These are phyloP conservation scores for Sporobolomyces pararoseus DNA, from an alignment of 768 basidiomycete genomes.

Conservation along the genomic window DNA sequence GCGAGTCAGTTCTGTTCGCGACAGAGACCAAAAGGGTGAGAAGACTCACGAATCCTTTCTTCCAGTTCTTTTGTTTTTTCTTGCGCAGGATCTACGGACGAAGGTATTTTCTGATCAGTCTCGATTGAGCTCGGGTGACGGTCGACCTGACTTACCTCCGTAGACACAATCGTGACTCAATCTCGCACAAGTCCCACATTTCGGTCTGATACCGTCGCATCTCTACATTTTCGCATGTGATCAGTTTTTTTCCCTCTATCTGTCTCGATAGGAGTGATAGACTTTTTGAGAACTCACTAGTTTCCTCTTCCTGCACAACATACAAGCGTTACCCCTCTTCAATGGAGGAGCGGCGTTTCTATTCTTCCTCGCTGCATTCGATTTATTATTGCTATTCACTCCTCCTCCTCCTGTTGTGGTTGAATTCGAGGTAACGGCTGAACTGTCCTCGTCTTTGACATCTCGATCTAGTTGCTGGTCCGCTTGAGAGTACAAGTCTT, in stretches of 20 bases:
- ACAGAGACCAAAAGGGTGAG: background rate
- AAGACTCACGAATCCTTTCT: conserved; percentile 24
- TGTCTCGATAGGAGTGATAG: no score
- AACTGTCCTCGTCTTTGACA: conserved; percentile 14
- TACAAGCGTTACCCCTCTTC: conserved; percentile 28
- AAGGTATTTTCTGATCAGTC: background rate
- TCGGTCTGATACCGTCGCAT: conserved; percentile 17
- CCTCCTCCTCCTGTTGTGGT: no score
- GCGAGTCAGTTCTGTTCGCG: no score
- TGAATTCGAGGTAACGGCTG: background rate
- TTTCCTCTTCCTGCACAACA: conserved; percentile 31
- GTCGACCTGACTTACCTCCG: conserved; percentile 20
- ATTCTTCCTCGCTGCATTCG: background rate
- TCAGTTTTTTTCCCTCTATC: no score
- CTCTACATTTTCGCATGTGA: conserved; percentile 12
- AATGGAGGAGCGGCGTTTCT: conserved; percentile 24
- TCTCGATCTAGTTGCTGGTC: background rate
- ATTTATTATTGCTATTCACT: no score
- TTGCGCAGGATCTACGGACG: conserved; percentile 21
- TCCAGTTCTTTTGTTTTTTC: conserved; percentile 26
- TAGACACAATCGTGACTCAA: conserved; percentile 38
- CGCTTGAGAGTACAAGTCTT: background rate
- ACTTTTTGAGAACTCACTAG: conserved; percentile 20
- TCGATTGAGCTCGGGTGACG: no score
- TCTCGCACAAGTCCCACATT: conserved; percentile 33